phyloP scores from a whole-genome alignment of 2,329 filamentous ascomycete species.

The Ustilaginoidea virens region DNA sequence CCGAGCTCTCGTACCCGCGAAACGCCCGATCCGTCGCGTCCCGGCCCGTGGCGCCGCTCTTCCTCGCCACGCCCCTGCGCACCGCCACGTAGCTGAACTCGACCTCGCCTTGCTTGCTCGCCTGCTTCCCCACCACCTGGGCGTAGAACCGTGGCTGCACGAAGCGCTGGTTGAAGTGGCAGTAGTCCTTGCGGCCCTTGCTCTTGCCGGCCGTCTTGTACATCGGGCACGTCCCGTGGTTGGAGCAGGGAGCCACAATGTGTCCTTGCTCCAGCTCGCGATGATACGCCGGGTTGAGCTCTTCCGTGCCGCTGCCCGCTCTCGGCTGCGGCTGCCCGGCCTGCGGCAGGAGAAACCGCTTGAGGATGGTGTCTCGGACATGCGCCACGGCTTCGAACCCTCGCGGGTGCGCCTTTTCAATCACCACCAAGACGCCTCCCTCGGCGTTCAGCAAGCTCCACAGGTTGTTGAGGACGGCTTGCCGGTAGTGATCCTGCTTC shows the following conservation, averaged over 20 bases:
- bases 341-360: slow-evolving; percentile 49
- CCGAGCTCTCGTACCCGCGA: slow-evolving; percentile 47
- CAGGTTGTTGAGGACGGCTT: slow-evolving; percentile 68
- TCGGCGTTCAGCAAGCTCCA: slow-evolving; percentile 76
- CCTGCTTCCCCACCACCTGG: slow-evolving; percentile 49
- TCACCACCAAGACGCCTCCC: slow-evolving; percentile 70
- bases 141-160: slow-evolving; percentile 73
- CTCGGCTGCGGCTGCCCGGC: slow-evolving; percentile 19
- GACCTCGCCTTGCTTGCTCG: slow-evolving; percentile 77
- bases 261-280: slow-evolving; percentile 42
- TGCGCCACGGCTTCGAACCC: slow-evolving; percentile 88
- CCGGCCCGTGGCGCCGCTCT: slow-evolving; percentile 27
- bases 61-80: slow-evolving; percentile 48
- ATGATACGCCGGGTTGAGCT: slow-evolving; percentile 22
- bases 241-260: slow-evolving; percentile 70
- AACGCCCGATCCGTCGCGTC: slow-evolving; percentile 53
- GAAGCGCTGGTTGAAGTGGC: slow-evolving; percentile 80
- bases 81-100: slow-evolving; percentile 82
- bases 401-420: slow-evolving; percentile 82
- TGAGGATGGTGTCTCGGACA: slow-evolving; percentile 63
- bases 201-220: slow-evolving; percentile 57
- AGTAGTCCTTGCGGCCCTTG: slow-evolving; percentile 71
- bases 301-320: slow-evolving; percentile 20
- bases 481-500: slow-evolving; percentile 61
- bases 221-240: slow-evolving; percentile 80